Base-by-base conservation (phyloP, 768 basidiomycete genomes). In the Ramaria rubella region DNA sequence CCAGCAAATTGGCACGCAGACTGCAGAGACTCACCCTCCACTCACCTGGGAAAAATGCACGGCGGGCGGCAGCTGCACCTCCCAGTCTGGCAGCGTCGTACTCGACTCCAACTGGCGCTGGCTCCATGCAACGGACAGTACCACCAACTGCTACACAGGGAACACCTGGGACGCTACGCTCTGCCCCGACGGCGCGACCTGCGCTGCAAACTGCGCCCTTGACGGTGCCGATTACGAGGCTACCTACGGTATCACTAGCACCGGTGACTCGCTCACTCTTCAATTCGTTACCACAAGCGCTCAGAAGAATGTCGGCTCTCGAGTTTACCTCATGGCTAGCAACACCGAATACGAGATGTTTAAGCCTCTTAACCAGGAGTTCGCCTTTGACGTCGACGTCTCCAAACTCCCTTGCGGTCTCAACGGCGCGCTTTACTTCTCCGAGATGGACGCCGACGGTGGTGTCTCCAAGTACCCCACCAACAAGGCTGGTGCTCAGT, bases 401-500 rank as follows among this genome's bases (percentile, higher is more conserved):
- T 78, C 79, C 58, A 70, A 79, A 59, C 75, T 82, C 50, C 75
- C 76, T 5, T 82, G 81, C 62, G 81, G 81, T 58, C 73, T 83
- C 63, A 83, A 83, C 66, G 81, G 78, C 61, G 81, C 81, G 11
- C 69, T 83, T 55, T 83, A 83, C 73, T 80, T 83, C 69, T 69
- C 72, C 51, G 74, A 78, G 68, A 83, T 82, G 81, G 80, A 78
- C 62, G 73, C 74, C 11, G 79, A 81, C 61, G 81, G 81, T 72
- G 81, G 79, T 40, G 44, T 73, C 60, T 59, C 78, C 55, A 71
- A 73, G 62, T 78, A 68, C 70, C 58, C 78, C n/a, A 70, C 60
- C 66, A 81, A 82, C 75, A 77, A 76, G 73, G 79, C 80, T 52
- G 80, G 79, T 62, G 78, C 80, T 64, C 75, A 79, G 66, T 83